Evolutionary conservation across 2,329 filamentous ascomycete species (phyloP), one percentile per base, ranked within the genome.

Genomic region (Penicillium sp.): DNA sequence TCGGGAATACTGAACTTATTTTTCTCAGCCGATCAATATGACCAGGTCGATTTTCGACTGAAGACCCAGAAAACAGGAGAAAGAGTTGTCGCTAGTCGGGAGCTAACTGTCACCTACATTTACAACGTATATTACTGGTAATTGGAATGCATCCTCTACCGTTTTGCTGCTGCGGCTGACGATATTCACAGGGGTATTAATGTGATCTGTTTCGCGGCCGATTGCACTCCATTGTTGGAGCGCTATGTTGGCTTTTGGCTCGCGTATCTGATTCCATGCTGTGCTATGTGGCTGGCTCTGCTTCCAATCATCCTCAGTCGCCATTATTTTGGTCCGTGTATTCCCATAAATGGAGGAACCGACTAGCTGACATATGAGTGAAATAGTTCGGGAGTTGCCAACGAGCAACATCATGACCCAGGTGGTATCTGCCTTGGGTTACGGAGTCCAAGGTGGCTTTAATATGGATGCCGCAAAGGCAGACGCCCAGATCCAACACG

Each of bases 111-210:
- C 0, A 58, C 63, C 33, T 68, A 62, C 43, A 65, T 69, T 10
- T 70, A 64, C 51, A 66, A 63, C 31, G 34, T 65, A 1, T 64
- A 61, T 39, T 71, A 65, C 40, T 69, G 66, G 67, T 64, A n/a
- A n/a, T n/a, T n/a, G n/a, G 17, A 26, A 41, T 39, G 14, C 15
- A 25, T 20, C 7, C 25, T 35, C 18, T 20, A 34, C 14, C 10
- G 9, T 2, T 18, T 16, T 28, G 17, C 16, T 16, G 16, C n/a
- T 26, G 4, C n/a, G 2, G 18, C 13, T 37, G n/a, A 37, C 9
- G 19, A 9, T 32, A 37, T 15, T 9, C 7, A 25, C 33, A 54
- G 53, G 48, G 32, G 43, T 20, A 45, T 45, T 2, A 54, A 48
- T 19, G 41, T 53, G 7, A 41, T 43, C 31, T 30, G 34, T n/a